Evolutionary conservation across 768 basidiomycete species (phyloP).

Genomic region (Tylopilus sp.): DNA sequence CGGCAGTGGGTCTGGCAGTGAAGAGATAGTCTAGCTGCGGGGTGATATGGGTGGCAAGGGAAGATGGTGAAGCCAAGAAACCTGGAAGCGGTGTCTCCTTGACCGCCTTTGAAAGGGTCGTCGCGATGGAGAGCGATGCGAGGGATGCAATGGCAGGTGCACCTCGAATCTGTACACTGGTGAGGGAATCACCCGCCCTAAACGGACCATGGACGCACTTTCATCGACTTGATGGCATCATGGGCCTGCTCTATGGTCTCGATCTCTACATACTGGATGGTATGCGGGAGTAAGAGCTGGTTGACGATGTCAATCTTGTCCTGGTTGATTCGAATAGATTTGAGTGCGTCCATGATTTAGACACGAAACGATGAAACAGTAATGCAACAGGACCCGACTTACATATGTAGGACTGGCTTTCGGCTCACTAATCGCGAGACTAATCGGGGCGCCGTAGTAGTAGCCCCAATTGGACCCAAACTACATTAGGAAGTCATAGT

Average conservation of each 20-base stretch:
- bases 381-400: not conserved
- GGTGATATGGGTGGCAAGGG: slow-evolving; percentile 53
- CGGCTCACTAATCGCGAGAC: too few species aligned
- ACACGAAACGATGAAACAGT: not conserved
- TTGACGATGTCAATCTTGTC: slow-evolving; percentile 81
- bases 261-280: slow-evolving; percentile 62
- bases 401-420: too few species aligned
- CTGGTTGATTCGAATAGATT: slow-evolving; percentile 42
- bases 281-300: slow-evolving; percentile 83
- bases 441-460: too few species aligned
- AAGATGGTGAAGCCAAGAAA: slow-evolving; percentile 50
- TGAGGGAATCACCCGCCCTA: not conserved
- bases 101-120: slow-evolving; percentile 56
- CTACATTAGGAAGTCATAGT: too few species aligned
- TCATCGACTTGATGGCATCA: slow-evolving; percentile 96
- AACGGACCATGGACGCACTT: slow-evolving; percentile 44
- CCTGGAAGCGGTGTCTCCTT: slow-evolving; percentile 43
- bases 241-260: slow-evolving; percentile 78
- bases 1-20: slow-evolving; percentile 92
- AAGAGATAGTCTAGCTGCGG: slow-evolving; percentile 68
- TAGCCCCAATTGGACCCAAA: too few species aligned
- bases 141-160: slow-evolving; percentile 95
- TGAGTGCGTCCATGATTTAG: slow-evolving; percentile 22
- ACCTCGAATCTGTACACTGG: slow-evolving; percentile 63
- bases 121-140: slow-evolving; percentile 75